Evolutionary conservation across 345 rosid genomes (phyloP), one percentile per base, ranked within the genome.

Genomic region (Populus pruinosa): DNA sequence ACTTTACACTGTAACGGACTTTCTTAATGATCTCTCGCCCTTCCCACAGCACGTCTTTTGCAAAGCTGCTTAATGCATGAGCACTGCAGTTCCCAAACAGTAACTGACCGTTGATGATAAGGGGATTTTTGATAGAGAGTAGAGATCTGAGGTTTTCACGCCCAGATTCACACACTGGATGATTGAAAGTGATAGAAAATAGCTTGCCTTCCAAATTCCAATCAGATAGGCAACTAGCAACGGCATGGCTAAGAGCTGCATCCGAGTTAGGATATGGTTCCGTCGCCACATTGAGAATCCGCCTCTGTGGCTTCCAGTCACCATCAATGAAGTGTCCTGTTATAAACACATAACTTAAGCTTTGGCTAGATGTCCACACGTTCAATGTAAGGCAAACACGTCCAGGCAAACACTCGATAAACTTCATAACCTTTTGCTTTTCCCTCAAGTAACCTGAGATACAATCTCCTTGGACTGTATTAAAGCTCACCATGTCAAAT

Each of bases 391-490:
- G 89, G 79, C 93, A 88, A 69, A 92, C 79, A 14, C 91, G 91
- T 38, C 98, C 97, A 27, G 97, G 89, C 78, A 94, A 82, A 27
- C 87, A 89, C 81, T 89, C 93, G 21, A 92, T 78, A 74, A 85
- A 84, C 78, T 87, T 91, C 85, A 91, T 87, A 63, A 94, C 85
- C 36, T 76, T 89, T 79, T 92, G 98, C 81, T 94, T 94, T 79
- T 94, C 98, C 44, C 89, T 83, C 65, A 92, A 78, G 82, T 91
- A 94, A 56, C 94, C 87, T 1, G 94, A 97, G 23, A 94, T 85
- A 74, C 98, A 94, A 82, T 94, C 97, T 77, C 97, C 97, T 86
- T 91, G 98, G 62, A 90, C 90, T 17, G 87, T 88, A 81, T 89
- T 89, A 83, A 94, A 94, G 79, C 86, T 90, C 55, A 91, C 84